phyloP scores from a whole-genome alignment of 1,284 basidiomycete species.

The Boletus semigastroideus region DNA sequence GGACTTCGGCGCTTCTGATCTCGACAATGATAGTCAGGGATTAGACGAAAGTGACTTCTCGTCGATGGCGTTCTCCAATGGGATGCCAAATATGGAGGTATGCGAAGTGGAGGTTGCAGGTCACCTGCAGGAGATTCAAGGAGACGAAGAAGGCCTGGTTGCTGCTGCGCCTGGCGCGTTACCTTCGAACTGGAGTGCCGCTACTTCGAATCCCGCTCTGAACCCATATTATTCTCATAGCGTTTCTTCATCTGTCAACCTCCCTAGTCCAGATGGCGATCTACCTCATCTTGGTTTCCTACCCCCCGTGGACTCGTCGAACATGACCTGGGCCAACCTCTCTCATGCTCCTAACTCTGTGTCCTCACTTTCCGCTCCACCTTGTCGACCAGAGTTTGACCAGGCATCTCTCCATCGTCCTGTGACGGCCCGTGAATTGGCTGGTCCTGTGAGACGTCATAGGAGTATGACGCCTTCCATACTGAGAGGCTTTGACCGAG shows the following conservation, averaged over 20 bases:
- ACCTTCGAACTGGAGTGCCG: conserved; percentile 15
- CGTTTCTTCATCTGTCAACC: conserved; percentile 13
- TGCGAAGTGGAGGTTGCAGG: conserved; percentile 62
- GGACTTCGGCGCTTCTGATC: conserved; percentile 26
- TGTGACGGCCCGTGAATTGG: conserved; percentile 27
- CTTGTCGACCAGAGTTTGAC: conserved; percentile 67
- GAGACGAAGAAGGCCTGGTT: conserved; percentile 61
- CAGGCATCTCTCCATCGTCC: conserved; percentile 24
- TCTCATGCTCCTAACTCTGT: conserved; percentile 35
- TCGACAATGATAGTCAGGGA: conserved; percentile 30
- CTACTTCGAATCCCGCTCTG: conserved; percentile 13
- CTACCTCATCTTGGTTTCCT: conserved; percentile 27
- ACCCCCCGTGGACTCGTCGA: conserved; percentile 22
- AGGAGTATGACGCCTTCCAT: conserved; percentile 73
- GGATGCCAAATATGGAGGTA: conserved; percentile 45
- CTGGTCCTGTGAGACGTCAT: conserved; percentile 66
- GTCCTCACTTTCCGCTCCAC: conserved; percentile 56
- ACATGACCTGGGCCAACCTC: conserved; percentile 29
- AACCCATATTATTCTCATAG: conserved; percentile 27
- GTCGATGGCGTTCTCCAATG: conserved; percentile 26
- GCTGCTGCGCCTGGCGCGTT: conserved; percentile 22
- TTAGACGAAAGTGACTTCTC: conserved; percentile 31
- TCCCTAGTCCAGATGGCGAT: conserved; percentile 22
- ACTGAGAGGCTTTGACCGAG: conserved; percentile 37
- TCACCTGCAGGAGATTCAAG: conserved; percentile 54